Base-by-base conservation (phyloP, 2,329 filamentous ascomycete genomes). In the Cladophialophora psammophila region DNA sequence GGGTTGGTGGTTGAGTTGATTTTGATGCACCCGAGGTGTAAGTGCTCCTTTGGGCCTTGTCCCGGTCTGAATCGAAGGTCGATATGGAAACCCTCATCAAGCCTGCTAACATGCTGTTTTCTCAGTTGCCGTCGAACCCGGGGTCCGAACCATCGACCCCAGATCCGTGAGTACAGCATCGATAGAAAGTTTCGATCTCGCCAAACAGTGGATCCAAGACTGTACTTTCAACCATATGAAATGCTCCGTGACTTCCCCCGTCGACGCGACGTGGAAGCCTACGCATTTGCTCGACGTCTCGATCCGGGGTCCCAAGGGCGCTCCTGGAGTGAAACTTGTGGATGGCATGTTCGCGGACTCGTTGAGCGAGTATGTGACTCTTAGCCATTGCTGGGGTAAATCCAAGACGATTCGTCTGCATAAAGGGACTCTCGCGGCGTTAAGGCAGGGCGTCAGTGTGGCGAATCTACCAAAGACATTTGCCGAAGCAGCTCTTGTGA, bases 151-250 rank as follows among this genome's bases (percentile, higher is more conserved):
- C 6, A 72, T 72, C 42, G 64, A 70, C 68, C 31, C 64, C 9
- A 40, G 45, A 52, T 69, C 71, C 4, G 66, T 68, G 32, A 72
- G 64, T 35, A 73, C 71, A 15, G 70, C 64, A 20, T 72, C 69
- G 5, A 60, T 64, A 34, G 71, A 72, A 61, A 71, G 68, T 31
- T 67, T 73, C 48, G 70, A 71, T 20, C 64, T 73, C 20, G 72
- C 72, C 32, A 67, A 60, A 45, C 68, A 72, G 50, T 73, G 71
- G 72, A 70, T 72, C 42, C 66, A 72, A 54, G 72, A 73, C 53
- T 73, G 72, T 60, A 69, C 69, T 0, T 73, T 72, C 66, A 71
- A 72, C 60, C 72, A 73, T 50, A 73, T 73, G 72, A 73, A 72
- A 63, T 73, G 72, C 59, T 70, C 69, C 35, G 71, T 69, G 36